Evolutionary conservation across 1,139 yeast species (phyloP).

Genomic region (Pichia sp.): DNA sequence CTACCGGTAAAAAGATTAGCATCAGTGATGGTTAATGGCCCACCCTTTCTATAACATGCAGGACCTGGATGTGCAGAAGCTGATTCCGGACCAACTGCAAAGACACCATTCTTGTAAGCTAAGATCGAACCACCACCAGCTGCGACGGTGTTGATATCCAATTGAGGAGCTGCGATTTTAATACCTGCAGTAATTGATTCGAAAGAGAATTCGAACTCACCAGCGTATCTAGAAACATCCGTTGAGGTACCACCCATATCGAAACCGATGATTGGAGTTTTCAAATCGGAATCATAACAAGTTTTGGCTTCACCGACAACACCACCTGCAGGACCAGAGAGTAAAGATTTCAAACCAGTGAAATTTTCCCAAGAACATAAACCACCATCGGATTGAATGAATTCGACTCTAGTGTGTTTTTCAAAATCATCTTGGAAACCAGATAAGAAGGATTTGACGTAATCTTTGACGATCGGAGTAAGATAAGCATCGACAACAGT

Average conservation of each 20-base stretch:
- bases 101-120: slow-evolving; percentile 52
- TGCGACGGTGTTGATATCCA: slow-evolving; percentile 58
- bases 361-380: slow-evolving; percentile 45
- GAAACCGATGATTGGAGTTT: slow-evolving; percentile 51
- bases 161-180: slow-evolving; percentile 55
- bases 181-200: slow-evolving; percentile 59
- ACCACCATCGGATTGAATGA: slow-evolving; percentile 66
- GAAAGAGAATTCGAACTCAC: slow-evolving; percentile 51
- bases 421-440: slow-evolving; percentile 39
- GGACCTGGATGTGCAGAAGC: slow-evolving; percentile 68
- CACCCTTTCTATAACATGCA: slow-evolving; percentile 57
- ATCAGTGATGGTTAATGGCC: slow-evolving; percentile 59
- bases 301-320: slow-evolving; percentile 57
- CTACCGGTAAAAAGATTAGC: slow-evolving; percentile 56
- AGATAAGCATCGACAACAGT: slow-evolving; percentile 76
- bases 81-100: slow-evolving; percentile 59
- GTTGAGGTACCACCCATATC: slow-evolving; percentile 68
- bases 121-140: slow-evolving; percentile 62
- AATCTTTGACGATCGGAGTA: slow-evolving; percentile 68
- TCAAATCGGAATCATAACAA: slow-evolving; percentile 42
- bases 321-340: slow-evolving; percentile 67
- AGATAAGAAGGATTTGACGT: slow-evolving; percentile 55
- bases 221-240: slow-evolving; percentile 51
- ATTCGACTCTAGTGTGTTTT: slow-evolving; percentile 37
- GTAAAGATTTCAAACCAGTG: slow-evolving; percentile 51